A percentile compares a stretch with the other conserved stretches of the same genome.
phyloP scores from a whole-genome alignment of 1,139 yeast species.

The Sugiyamaella novakii region DNA sequence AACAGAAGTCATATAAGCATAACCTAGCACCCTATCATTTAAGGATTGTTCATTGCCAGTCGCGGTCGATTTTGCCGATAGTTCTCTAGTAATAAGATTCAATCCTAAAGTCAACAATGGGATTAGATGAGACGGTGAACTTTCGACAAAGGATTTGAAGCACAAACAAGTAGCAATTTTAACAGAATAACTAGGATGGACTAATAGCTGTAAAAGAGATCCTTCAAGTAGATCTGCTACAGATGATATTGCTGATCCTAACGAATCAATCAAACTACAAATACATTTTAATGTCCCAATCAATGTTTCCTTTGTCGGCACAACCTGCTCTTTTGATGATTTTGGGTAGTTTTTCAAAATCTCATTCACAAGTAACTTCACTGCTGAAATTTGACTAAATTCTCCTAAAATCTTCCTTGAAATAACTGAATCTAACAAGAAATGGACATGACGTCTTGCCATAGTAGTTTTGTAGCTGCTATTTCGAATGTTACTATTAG shows the following conservation, averaged over 20 bases:
- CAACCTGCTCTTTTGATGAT: conserved; percentile 29
- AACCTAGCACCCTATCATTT: conserved; percentile 33
- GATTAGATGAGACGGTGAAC: conserved; percentile 35
- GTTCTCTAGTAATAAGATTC: conserved; percentile 34
- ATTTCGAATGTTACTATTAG: conserved; percentile 27
- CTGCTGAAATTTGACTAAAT: conserved; percentile 38
- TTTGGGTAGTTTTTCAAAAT: conserved; percentile 35
- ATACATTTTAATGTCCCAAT: conserved; percentile 36
- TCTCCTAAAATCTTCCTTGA: conserved; percentile 40
- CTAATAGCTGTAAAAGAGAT: conserved; percentile 27
- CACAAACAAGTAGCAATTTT: conserved; percentile 30
- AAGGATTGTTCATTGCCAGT: conserved; percentile 22
- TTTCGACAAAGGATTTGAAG: conserved; percentile 30
- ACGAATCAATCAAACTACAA: conserved; percentile 32
- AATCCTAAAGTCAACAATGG: conserved; percentile 35
- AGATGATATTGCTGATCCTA: conserved; percentile 42
- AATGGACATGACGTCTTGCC: conserved; percentile 36
- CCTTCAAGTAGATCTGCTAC: conserved; percentile 32
- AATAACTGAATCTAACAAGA: conserved; percentile 37
- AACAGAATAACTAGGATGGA: conserved; percentile 29
- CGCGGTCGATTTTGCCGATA: conserved; percentile 22
- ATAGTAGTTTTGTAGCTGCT: conserved; percentile 31
- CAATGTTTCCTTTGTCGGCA: conserved; percentile 34
- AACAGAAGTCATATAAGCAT: conserved; percentile 36
- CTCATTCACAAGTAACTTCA: conserved; percentile 36